A percentile compares a stretch with the other conserved stretches of the same genome.
phyloP scores from a whole-genome alignment of 2,329 filamentous ascomycete species.

The Penicillium sp. region DNA sequence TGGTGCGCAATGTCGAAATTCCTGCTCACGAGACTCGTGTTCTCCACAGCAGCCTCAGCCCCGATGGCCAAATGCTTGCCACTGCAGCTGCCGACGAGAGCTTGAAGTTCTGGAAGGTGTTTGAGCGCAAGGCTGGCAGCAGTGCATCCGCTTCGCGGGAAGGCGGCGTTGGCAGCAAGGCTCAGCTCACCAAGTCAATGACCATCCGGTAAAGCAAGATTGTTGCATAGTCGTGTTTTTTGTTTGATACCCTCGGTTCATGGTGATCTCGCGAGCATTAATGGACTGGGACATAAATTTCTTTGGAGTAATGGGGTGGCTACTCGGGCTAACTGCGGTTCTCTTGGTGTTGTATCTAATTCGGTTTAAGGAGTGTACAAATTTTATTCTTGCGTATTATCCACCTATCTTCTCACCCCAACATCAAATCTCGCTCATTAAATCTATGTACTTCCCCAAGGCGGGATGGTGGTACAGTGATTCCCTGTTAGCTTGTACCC shows the following conservation, averaged over 20 bases:
- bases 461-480: no score
- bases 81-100: slow-evolving; percentile 95
- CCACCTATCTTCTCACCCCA: no score
- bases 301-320: slow-evolving; percentile 13
- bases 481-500: no score
- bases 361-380: slow-evolving; percentile 18
- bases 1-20: slow-evolving; percentile 97
- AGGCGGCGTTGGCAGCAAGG: slow-evolving; percentile 70
- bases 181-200: slow-evolving; percentile 89
- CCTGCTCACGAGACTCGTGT: slow-evolving; percentile 96
- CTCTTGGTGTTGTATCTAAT: slow-evolving; percentile 19
- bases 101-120: slow-evolving; percentile 99
- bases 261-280: slow-evolving; percentile 20
- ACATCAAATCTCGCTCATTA: no score
- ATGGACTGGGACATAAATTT: slow-evolving; percentile 21
- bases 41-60: slow-evolving; percentile 92
- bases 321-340: neutral
- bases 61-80: slow-evolving; percentile 95
- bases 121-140: slow-evolving; percentile 91
- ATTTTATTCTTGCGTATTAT: slow-evolving; percentile 1
- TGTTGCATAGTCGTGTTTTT: slow-evolving; percentile 3
- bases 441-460: no score
- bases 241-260: slow-evolving; percentile 22
- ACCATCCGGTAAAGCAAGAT: slow-evolving; percentile 67
- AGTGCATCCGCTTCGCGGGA: slow-evolving; percentile 61